These are phyloP conservation scores for Fusarium sambucinum DNA, from an alignment of 2,329 filamentous ascomycete species.

Conservation along the genomic window DNA sequence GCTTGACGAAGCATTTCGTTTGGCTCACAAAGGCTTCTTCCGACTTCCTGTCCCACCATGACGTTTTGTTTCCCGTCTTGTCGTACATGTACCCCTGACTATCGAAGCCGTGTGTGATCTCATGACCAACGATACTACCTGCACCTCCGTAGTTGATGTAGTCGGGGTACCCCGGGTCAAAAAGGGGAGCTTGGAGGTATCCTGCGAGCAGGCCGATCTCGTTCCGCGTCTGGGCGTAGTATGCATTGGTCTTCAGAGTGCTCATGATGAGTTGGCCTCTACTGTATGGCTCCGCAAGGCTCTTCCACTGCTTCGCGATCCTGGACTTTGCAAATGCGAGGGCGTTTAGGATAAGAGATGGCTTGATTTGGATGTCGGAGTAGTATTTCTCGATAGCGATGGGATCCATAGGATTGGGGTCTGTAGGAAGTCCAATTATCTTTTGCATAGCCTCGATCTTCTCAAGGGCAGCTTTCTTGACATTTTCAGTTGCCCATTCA, in stretches of 20 bases:
- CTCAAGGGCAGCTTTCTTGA: constrained; percentile 69
- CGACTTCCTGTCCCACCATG: constrained; percentile 75
- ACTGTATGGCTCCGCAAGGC: constrained; percentile 70
- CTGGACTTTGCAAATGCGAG: constrained; percentile 64
- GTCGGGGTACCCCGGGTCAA: constrained; percentile 70
- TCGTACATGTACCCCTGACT: constrained; percentile 74
- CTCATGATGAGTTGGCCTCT: constrained; percentile 71
- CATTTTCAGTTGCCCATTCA: constrained; percentile 73
- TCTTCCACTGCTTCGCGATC: constrained; percentile 65
- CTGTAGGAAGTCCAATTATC: constrained; percentile 76
- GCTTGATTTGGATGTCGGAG: constrained; percentile 60
- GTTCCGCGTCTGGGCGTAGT: constrained; percentile 74
- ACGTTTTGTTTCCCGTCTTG: constrained; percentile 71
- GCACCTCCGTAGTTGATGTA: constrained; percentile 79
- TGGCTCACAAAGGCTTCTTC: constrained; percentile 68
- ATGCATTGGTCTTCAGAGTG: constrained; percentile 73
- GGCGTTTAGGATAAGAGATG: constrained; percentile 69
- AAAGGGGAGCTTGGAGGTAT: constrained; percentile 76
- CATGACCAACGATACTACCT: constrained; percentile 75
- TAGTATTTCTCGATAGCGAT: constrained; percentile 69
- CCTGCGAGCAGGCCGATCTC: constrained; percentile 72
- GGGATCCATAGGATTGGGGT: constrained; percentile 71
- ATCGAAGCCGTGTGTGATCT: constrained; percentile 78
- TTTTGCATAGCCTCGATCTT: constrained; percentile 76
- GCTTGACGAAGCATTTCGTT: constrained; percentile 75